Base-by-base conservation (phyloP, 495 filamentous ascomycete species). In the Aspergillus sclerotioniger region DNA sequence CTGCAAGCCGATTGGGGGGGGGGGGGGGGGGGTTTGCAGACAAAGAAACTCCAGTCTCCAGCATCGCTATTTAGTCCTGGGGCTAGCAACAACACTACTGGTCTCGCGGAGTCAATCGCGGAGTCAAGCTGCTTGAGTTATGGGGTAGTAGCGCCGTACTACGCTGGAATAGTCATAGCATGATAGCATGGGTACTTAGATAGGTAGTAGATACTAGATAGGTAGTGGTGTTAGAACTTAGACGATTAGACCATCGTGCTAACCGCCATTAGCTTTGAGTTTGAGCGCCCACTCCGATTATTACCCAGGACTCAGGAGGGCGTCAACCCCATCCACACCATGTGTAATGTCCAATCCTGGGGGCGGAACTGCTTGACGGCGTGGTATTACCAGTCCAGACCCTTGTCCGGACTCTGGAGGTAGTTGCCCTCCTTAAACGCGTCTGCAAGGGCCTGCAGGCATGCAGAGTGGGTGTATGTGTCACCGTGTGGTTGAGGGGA, bases 371-470 rank as follows among this genome's bases (percentile, higher is more conserved):
- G 19, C 52, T 51, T 53, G 48, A 44, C 43, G 53, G 21, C 29
- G 49, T 44, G 25, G 52, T 50, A 47, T 54, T 49, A 57, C 43
- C 33, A 54, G 20, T 57, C 50, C 44, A 6, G 10, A 61, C 10
- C 41, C 57, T 31, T 58, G 56, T 29, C 51, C 43, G 44, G 28
- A 51, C 35, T 39, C 10, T 39, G 10, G 5, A 5, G 5, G 48
- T 31, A 43, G 48, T 43, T 56, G 37, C 13, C 25, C 58, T 53
- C 51, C 54, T 48, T 25, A 54, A 51, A 41, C 37, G 29, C 25
- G 49, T 28, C 60, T 62, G 60, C 55, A 62, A 62, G 55, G 54
- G 54, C 55, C 46, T 62, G 51, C 55, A 55, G 58, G 46, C 33
- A 15, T 54, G 60, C 60, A 62, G 51, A 51, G 54, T 51, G 31